phyloP scores from a whole-genome alignment of 139 green algal species.

The Edaphochlamys debaryana region DNA sequence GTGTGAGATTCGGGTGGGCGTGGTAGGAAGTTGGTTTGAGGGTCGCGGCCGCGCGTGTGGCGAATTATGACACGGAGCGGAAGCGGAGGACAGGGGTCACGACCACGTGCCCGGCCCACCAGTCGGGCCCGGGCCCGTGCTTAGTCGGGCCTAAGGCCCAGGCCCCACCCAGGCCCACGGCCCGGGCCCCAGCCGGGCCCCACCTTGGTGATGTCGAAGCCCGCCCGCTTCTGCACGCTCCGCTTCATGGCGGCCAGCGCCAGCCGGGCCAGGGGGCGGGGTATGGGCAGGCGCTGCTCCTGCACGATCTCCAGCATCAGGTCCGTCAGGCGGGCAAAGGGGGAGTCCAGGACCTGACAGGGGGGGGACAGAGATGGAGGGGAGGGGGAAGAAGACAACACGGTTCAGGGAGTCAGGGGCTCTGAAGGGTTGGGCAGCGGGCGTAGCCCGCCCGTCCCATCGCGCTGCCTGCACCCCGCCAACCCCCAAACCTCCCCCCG shows the following conservation, averaged over 20 bases:
- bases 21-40: no score
- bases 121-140: no score
- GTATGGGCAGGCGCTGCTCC: constrained; percentile 77
- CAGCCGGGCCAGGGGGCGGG: constrained; percentile 51
- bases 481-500: not conserved
- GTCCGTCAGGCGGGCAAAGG: constrained; percentile 88
- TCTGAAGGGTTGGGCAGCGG: no score
- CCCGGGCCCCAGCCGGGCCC: no score
- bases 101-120: no score
- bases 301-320: constrained; percentile 92
- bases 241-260: constrained; percentile 80
- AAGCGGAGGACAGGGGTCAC: no score
- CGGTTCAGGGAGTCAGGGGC: no score
- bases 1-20: not conserved
- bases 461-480: not conserved
- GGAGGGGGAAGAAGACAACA: not conserved
- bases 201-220: constrained; percentile 81
- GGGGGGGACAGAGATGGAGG: not conserved
- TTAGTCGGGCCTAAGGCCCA: no score
- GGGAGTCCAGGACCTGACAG: constrained; percentile 88
- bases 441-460: not conserved
- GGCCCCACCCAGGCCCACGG: no score
- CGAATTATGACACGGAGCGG: no score
- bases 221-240: constrained; percentile 78
- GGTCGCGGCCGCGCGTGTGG: no score